Base-by-base conservation (phyloP, 495 filamentous ascomycete species). In the Penicillium odoratum region DNA sequence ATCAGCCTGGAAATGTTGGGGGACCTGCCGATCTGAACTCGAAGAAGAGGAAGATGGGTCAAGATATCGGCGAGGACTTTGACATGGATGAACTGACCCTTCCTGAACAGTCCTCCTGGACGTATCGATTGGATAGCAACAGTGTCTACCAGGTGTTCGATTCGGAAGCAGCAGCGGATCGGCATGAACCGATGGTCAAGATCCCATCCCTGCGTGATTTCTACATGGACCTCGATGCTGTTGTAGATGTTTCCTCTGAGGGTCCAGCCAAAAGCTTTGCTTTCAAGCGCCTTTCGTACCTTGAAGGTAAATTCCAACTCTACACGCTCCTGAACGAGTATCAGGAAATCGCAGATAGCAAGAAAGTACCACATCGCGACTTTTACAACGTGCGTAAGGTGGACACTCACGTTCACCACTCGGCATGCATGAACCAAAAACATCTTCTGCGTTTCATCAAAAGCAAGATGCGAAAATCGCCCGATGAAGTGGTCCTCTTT, bases 371-470 rank as follows among this genome's bases (percentile, higher is more conserved):
- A 28, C 94, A 98, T 70, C 83, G 94, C 75, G 94, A 98, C 72
- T 98, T 98, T 66, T 98, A 98, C 76, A 98, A 98, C 67, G 94
- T 98, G 49, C 83, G 94, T 58, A 98, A 98, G 72, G 95, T 98
- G 25, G 94, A 98, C 72, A 98, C 94, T 13, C 94, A 98, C 80
- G 94, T 98, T 58, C 94, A 98, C 71, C 94, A 98, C 71, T 98
- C 94, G 5, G 95, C 94, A 40, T 98, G 95, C 70, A 98, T 98
- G 94, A 98, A 98, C 71, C 94, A 98, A 76, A 98, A 98, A 68
- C 94, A 98, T 80, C 77, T 98, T 43, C 80, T 98, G 57, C 89
- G 94, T 40, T 98, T 98, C 73, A 98, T 98, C 74, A 98, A 98
- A 73, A 96, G 91, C 77, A 98, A 97, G 74, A 96, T 98, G 89